phyloP scores from a whole-genome alignment of 2,329 filamentous ascomycete species.

The Aspergillus fumigatus region DNA sequence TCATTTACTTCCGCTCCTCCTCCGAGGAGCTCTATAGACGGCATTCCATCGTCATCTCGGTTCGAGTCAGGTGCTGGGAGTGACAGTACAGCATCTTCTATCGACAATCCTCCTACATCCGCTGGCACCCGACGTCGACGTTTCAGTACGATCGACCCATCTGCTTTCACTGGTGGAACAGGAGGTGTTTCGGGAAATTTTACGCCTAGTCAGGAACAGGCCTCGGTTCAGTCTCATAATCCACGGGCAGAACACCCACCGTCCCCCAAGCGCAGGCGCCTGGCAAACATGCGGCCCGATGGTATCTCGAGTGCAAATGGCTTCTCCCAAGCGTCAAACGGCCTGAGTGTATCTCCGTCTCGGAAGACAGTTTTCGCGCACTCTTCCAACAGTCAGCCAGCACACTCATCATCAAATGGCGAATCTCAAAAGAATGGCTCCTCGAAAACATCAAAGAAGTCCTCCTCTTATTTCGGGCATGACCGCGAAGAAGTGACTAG shows the following conservation, averaged over 20 bases:
- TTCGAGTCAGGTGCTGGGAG: slow-evolving; percentile 10
- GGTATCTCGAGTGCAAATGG: slow-evolving; percentile 54
- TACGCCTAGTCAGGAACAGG: slow-evolving; percentile 23
- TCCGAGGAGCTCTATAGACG: slow-evolving; percentile 15
- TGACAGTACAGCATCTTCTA: slow-evolving; percentile 9
- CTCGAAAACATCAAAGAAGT: slow-evolving; percentile 24
- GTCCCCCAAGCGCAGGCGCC: slow-evolving; percentile 56
- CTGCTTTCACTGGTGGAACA: slow-evolving; percentile 16
- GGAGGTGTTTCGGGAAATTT: slow-evolving; percentile 19
- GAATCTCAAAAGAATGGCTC: slow-evolving; percentile 38
- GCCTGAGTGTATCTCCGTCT: slow-evolving; percentile 43
- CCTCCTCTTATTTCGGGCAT: slow-evolving; percentile 69
- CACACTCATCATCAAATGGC: slow-evolving; percentile 32
- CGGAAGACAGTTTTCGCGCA: slow-evolving; percentile 46
- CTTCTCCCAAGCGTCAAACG: slow-evolving; percentile 54
- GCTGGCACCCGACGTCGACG: slow-evolving; percentile 27
- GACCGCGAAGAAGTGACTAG: slow-evolving; percentile 89
- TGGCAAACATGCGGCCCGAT: slow-evolving; percentile 61
- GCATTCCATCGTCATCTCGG: slow-evolving; percentile 19
- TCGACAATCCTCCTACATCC: slow-evolving; percentile 10
- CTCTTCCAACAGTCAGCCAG: slow-evolving; percentile 53
- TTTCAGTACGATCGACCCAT: slow-evolving; percentile 25
- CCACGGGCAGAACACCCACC: slow-evolving; percentile 31
- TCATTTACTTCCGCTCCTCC: slow-evolving; percentile 39
- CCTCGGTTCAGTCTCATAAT: slow-evolving; percentile 18